phyloP scores from a whole-genome alignment of 2,329 filamentous ascomycete species.

The Chrysoporthe cubensis region DNA sequence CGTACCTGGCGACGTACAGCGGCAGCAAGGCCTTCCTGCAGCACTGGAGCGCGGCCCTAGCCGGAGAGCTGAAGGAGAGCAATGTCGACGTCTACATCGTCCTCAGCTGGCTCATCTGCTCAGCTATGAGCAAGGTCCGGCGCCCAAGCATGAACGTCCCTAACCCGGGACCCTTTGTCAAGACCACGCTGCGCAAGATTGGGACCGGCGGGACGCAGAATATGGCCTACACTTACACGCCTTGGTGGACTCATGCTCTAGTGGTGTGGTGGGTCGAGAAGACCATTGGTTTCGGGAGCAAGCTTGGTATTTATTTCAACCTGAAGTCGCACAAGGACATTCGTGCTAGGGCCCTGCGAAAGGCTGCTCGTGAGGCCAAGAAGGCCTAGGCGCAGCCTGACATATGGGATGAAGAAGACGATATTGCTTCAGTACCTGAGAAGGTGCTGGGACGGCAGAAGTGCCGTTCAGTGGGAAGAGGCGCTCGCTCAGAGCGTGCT shows the following conservation, averaged over 20 bases:
- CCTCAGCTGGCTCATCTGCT: slow-evolving; percentile 90
- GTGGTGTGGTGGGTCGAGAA: slow-evolving; percentile 82
- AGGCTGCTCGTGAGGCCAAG: slow-evolving; percentile 81
- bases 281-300: slow-evolving; percentile 54
- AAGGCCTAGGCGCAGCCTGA: slow-evolving; percentile 45
- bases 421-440: neutral
- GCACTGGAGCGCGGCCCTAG: slow-evolving; percentile 89
- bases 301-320: slow-evolving; percentile 54
- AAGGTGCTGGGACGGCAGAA: neutral
- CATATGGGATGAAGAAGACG: neutral
- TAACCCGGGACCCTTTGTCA: slow-evolving; percentile 81
- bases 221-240: slow-evolving; percentile 83
- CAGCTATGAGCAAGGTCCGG: slow-evolving; percentile 95
- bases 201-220: slow-evolving; percentile 79
- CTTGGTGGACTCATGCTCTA: slow-evolving; percentile 88
- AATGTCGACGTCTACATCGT: slow-evolving; percentile 91
- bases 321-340: slow-evolving; percentile 80
- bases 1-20: slow-evolving; percentile 92
- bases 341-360: slow-evolving; percentile 78
- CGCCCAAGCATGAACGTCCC: slow-evolving; percentile 78
- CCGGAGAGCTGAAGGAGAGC: slow-evolving; percentile 77
- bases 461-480: neutral
- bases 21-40: slow-evolving; percentile 98
- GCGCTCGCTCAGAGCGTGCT: neutral
- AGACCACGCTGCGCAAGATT: slow-evolving; percentile 76